Evolutionary conservation across 768 basidiomycete species (phyloP).

Genomic region (Aureoboletus auriporus): DNA sequence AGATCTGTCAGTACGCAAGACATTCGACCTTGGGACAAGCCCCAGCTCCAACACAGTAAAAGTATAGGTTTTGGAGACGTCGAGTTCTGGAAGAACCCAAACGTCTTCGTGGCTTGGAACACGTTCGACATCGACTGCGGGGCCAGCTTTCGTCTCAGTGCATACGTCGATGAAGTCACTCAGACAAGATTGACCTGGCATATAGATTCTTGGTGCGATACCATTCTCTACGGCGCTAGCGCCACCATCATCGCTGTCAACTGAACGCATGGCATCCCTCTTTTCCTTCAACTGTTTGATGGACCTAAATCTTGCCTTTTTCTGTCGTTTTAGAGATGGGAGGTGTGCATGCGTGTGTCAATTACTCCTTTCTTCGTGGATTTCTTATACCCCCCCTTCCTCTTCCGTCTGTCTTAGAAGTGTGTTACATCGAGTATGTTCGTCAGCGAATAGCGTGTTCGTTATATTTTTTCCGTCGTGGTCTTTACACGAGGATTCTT

Average conservation of each 20-base stretch:
- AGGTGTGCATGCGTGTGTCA: too few relatives aligned
- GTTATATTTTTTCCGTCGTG: too few relatives aligned
- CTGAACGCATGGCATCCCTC: neutral
- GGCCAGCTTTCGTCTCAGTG: conserved; percentile 7
- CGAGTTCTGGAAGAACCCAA: conserved; percentile 12
- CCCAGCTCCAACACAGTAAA: conserved; percentile 4
- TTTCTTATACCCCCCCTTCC: too few relatives aligned
- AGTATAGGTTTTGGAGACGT: conserved; percentile 1
- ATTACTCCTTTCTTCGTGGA: too few relatives aligned
- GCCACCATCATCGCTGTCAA: conserved; percentile 1
- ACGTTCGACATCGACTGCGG: conserved; percentile 7
- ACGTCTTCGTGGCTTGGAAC: conserved; percentile 19
- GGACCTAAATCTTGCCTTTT: too few relatives aligned
- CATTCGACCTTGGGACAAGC: neutral
- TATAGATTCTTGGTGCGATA: conserved; percentile 11
- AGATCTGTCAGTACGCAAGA: conserved; percentile 10
- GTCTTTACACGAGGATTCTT: too few relatives aligned
- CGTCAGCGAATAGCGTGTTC: too few relatives aligned
- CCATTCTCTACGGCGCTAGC: conserved; percentile 1
- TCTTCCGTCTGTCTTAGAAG: too few relatives aligned
- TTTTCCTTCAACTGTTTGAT: too few relatives aligned
- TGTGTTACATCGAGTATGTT: too few relatives aligned
- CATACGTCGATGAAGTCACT: conserved; percentile 11
- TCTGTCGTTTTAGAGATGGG: too few relatives aligned
- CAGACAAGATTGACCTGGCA: conserved; percentile 3